Evolutionary conservation across 495 filamentous ascomycete species (phyloP), one percentile per base, ranked within the genome.

Genomic region (Annulohypoxylon moriforme): DNA sequence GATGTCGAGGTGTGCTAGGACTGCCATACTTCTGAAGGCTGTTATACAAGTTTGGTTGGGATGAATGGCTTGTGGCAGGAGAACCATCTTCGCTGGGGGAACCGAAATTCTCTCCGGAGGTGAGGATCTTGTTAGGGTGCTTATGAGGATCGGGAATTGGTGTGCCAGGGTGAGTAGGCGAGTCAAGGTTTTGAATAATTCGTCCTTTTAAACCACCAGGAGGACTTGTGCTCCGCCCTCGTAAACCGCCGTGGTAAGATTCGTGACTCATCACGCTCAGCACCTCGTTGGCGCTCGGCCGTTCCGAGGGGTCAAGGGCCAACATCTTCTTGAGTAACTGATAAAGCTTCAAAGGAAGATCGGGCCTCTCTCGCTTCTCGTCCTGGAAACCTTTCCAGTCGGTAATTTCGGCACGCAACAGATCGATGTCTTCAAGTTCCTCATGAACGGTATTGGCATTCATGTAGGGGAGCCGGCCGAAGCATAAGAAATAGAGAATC

Each of bases 401-500:
- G 20, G 88, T 88, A 60, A 99, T 98, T 78, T 99, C 96, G 7
- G 86, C 91, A 47, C 94, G 89, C 18, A 99, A 88, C 60, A 88
- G 83, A 68, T 97, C 94, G n/a, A 98, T 85, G 66, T 99, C 94
- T 75, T 98, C 96, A 50, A 92, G 87, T 72, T 98, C 96, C 79
- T 99, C 96, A 66, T 97, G 87, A 38, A 97, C 84, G 20, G 89
- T 81, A 72, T 98, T 94, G 33, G 94, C 95, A 75, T 90, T 91
- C 24, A 73, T 82, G 75, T 98, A 99, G 1, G 96, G 96, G 2
- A 98, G 87, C 7, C 92, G 86, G 0, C 92, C 93, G 77, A 98
- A 99, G 77, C 96, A 98, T 81, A 98, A 89, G 71, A 98, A 98
- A 79, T 98, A 96, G 3, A 99, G 87, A 47, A 98, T 98, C 96